Percentiles rank a stretch among this genome's conserved stretches.
These are phyloP conservation scores for Silene conica DNA, from an alignment of 148 eudicot genomes.

Conservation along the genomic window DNA sequence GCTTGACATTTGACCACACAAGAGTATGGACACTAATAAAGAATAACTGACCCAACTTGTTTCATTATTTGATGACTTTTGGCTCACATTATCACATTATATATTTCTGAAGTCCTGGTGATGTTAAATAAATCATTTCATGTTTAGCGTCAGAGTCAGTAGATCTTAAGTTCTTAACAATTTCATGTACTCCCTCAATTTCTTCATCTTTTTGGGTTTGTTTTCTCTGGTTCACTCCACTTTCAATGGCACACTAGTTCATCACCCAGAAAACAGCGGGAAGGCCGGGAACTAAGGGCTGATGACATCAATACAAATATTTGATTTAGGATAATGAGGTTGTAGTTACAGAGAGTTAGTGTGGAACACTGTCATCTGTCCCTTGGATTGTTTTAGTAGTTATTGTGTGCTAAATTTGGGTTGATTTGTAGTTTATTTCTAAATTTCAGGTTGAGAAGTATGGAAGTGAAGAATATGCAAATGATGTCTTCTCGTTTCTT, in stretches of 20 bases:
- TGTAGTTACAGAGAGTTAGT: background rate
- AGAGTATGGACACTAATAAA: background rate
- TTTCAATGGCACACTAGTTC: no score
- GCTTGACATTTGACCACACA: background rate
- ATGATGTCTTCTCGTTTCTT: conserved; percentile 62
- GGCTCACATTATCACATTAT: background rate
- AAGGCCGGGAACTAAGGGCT: background rate
- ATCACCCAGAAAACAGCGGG: background rate
- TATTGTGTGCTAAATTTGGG: background rate
- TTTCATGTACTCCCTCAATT: no score
- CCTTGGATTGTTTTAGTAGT: background rate
- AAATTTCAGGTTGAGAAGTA: conserved; percentile 61
- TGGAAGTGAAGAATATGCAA: conserved; percentile 57
- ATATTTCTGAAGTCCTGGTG: background rate
- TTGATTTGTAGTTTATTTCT: conserved; percentile 1
- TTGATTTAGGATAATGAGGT: background rate
- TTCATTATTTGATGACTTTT: background rate
- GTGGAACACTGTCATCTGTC: background rate
- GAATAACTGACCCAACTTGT: background rate
- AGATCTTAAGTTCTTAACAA: background rate
- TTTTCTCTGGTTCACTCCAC: no score
- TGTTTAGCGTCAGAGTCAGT: background rate
- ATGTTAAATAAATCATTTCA: background rate
- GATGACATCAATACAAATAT: background rate
- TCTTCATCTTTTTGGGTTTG: no score